These are phyloP conservation scores for Hymenoscyphus infarciens DNA, from an alignment of 2,329 filamentous ascomycete species.

Conservation along the genomic window DNA sequence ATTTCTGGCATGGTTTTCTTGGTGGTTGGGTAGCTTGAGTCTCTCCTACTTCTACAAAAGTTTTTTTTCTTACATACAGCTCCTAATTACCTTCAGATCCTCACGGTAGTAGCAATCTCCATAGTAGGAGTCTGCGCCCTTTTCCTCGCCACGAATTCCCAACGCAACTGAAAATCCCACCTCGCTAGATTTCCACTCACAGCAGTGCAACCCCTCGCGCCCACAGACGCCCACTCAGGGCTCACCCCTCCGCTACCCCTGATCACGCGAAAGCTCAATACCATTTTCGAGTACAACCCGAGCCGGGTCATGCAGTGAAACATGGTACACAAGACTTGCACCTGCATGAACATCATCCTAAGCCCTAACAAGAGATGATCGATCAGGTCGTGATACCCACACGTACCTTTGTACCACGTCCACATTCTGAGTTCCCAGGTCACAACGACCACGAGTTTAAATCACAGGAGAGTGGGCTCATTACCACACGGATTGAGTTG, in stretches of 20 bases:
- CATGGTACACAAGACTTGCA: background rate
- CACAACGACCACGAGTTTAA: background rate
- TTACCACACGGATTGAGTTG: background rate
- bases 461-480: background rate
- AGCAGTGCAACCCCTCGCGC: background rate
- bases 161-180: conserved; percentile 23
- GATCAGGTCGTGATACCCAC: background rate
- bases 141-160: conserved; percentile 47
- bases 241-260: background rate
- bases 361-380: background rate
- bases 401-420: background rate
- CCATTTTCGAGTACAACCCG: background rate
- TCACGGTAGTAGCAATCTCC: conserved; percentile 56
- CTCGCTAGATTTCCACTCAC: background rate
- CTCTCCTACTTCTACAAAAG: background rate
- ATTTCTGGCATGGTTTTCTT: conserved; percentile 8
- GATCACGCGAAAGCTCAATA: background rate
- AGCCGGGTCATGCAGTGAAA: background rate
- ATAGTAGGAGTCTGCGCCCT: conserved; percentile 66
- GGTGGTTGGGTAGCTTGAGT: background rate
- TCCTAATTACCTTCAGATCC: conserved; percentile 44
- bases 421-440: background rate
- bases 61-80: background rate
- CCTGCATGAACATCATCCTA: background rate
- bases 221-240: background rate